Base-by-base conservation (phyloP, 257 asterid species). In the Plantago ovata region DNA sequence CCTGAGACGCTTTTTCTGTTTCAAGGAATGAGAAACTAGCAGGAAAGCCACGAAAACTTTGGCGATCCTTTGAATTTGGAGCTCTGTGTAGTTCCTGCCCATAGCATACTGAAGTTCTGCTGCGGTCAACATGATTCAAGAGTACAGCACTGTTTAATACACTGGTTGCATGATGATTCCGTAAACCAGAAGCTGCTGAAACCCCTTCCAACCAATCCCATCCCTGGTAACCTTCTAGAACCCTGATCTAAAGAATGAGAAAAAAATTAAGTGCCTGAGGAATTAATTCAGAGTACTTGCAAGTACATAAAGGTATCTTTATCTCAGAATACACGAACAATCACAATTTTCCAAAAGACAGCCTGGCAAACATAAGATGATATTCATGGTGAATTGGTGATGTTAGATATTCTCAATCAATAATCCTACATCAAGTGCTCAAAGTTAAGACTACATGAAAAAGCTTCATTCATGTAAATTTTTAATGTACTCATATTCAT, bases 121-220 rank as follows among this genome's bases (percentile, higher is more conserved):
- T 63, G 41, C 63, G 58, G 53, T 57, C 57, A 65, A 56, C 49
- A 65, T 74, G 72, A 69, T 51, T 38, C 56, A 59, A 61, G 39
- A 23, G 58, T 62, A 63, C 66, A 28, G 73, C 39, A 60, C 53
- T 68, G 67, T 58, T 63, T 22, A 79, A 56, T 53, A 40, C 42
- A 51, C 57, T 53, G 53, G 76, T 66, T 14, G 52, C 33, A 23
- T 62, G 60, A 62, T 58, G 70, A 52, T 64, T 68, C 51, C 16
- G 45, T 32, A 50, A 45, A 60, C 72, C 75, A 38, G 70, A 38
- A 16, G 73, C 60, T 40, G 59, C 72, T 61, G 87, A 66, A 72
- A 65, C 46, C 68, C 62, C 81, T 56, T 73, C 84, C 60, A 85
- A 81, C 92, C 85, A 83, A 69, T 78, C 92, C 92, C 84, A 83